These are phyloP conservation scores for Arthrobotrys musiformis DNA, from an alignment of 2,329 filamentous ascomycete species.

Conservation along the genomic window DNA sequence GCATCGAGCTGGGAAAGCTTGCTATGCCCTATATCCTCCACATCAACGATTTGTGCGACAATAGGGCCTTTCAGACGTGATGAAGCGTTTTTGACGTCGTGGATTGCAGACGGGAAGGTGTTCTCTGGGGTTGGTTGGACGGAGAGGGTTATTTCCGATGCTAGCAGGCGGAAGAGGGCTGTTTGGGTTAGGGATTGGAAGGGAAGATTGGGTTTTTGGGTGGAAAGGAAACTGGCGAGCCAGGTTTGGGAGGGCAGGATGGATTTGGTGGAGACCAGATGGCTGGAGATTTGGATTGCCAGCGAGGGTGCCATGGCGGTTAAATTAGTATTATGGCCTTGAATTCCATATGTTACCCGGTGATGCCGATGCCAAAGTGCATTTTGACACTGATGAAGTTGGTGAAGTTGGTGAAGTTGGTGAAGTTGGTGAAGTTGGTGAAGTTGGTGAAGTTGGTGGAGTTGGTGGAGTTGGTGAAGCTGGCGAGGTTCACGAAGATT, in stretches of 20 bases:
- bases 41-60: slow-evolving; percentile 82
- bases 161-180: slow-evolving; percentile 74
- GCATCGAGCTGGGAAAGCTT: slow-evolving; percentile 89
- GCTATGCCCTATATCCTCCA: slow-evolving; percentile 82
- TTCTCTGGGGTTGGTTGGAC: slow-evolving; percentile 65
- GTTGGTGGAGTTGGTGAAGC: neutral
- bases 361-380: neutral
- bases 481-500: neutral
- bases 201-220: slow-evolving; percentile 46
- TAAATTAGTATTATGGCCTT: too few species aligned
- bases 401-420: neutral
- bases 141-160: slow-evolving; percentile 77
- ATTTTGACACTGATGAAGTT: neutral
- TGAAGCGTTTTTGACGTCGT: slow-evolving; percentile 69
- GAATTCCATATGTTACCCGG: neutral
- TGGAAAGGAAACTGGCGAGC: slow-evolving; percentile 45
- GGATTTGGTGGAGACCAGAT: slow-evolving; percentile 44
- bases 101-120: slow-evolving; percentile 70
- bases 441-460: neutral
- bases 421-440: neutral
- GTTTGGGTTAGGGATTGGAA: slow-evolving; percentile 51
- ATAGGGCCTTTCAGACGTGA: slow-evolving; percentile 71
- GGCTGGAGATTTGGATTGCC: slow-evolving; percentile 38
- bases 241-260: slow-evolving; percentile 50
- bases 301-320: slow-evolving; percentile 21